Conservation (phyloP, 2,329 filamentous ascomycete species). For the Cyphellophora attinorum region DNA sequence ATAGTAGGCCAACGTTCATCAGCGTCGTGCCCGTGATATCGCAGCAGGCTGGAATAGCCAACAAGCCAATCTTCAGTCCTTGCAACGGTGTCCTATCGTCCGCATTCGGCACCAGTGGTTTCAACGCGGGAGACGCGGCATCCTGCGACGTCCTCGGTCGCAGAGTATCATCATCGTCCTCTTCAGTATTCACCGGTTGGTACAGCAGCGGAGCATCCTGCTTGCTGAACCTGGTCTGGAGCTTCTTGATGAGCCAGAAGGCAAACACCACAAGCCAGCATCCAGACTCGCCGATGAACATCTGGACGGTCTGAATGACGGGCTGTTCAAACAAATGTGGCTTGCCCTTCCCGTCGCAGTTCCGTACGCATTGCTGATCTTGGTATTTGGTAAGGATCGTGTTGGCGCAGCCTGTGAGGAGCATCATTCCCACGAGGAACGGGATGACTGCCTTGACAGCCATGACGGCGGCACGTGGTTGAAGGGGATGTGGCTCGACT, state of each 20-base stretch:
- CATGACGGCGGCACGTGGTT: conserved; percentile 54
- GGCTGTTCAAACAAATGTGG: conserved; percentile 81
- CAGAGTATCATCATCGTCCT: conserved; percentile 35
- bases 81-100: conserved; percentile 52
- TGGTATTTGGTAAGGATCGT: conserved; percentile 87
- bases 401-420: conserved; percentile 91
- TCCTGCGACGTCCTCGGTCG: conserved; percentile 26
- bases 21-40: conserved; percentile 92
- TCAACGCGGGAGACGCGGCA: conserved; percentile 39
- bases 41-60: conserved; percentile 80
- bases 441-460: conserved; percentile 63
- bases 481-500: too few species aligned
- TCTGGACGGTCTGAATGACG: conserved; percentile 89
- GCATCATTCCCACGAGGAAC: conserved; percentile 89
- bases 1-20: conserved; percentile 91
- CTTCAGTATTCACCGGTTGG: conserved; percentile 48
- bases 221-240: conserved; percentile 25
- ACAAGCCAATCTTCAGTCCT: conserved; percentile 62
- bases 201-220: conserved; percentile 45
- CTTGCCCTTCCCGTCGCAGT: conserved; percentile 66
- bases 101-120: conserved; percentile 42
- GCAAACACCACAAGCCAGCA: conserved; percentile 83
- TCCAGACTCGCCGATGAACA: conserved; percentile 95
- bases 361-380: conserved; percentile 94
- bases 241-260: conserved; percentile 52